Base-by-base conservation (phyloP, 2,329 filamentous ascomycete genomes). In the Ophiostoma populinum region DNA sequence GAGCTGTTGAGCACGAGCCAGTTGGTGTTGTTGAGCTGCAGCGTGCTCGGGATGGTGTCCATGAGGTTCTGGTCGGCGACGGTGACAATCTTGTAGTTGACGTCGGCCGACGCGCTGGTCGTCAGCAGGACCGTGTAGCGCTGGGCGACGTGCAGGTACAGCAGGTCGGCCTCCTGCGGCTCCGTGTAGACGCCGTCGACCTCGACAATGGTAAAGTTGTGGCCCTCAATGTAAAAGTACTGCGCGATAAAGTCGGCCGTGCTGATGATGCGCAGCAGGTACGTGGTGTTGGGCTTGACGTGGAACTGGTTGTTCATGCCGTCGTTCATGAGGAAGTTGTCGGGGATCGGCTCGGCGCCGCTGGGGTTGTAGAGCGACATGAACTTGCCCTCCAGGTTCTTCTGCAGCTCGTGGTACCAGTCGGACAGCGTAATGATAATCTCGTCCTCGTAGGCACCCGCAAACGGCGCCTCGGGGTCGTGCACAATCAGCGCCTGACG, bases 101-200 rank as follows among this genome's bases (percentile, higher is more conserved):
- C 54, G 2, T 55, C 55, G 0, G 70, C 69, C 8, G 70, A 62
- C 37, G 74, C 70, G 49, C 67, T 73, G 11, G 73, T 74, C 0
- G 70, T 81, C 19, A 76, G 40, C 17, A 76, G 53, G 44, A 76
- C 65, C 47, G 67, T 69, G 46, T 61, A 70, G 32, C 79, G 67
- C 52, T 85, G 80, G 0, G 75, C 79, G 9, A 73, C 66, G 10
- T 70, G 58, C 7, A 85, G 46, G 43, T 81, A 81, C 10, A 83
- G 61, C 59, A 67, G 67, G 17, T 67, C 59, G 1, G 75, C 68
- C 40, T 69, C 65, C 0, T 63, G 55, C 0, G 63, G 61, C 40
- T 80, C 62, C 1, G 66, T 72, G 44, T 78, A 82, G 9, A 81
- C 62, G 6, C 78, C 79, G 48, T 83, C 79, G 1, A 82, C 69